Base-by-base conservation (phyloP, 352 stramenopile genomes). In the Phytophthora tentaculata region DNA sequence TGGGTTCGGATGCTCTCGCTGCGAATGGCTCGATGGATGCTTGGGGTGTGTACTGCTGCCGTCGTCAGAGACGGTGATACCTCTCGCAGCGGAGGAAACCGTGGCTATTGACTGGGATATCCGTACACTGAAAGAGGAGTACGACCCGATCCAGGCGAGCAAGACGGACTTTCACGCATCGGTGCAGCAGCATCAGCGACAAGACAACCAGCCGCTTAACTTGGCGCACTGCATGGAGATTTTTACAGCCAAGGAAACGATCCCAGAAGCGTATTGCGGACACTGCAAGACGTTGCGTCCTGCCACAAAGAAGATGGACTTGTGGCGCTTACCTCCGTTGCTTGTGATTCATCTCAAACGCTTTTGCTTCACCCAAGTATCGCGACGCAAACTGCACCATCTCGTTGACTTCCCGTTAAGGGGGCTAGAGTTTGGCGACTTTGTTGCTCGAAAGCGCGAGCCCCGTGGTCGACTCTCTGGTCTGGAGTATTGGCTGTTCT, bases 311-410 rank as follows among this genome's bases (percentile, higher is more conserved):
- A 96, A 95, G 35, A 98, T 99, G 87, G 96, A 98, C 67, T 73
- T 99, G 0, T 99, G 97, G 97, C 88, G 97, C 22, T 74, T 99
- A 43, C 98, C 98, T 32, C 97, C 97, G 0, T 73, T 99, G 47
- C 80, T 99, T 5, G 97, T 99, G n/a, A 98, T 99, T 59, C 98
- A 99, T 45, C 82, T 99, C n/a, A 99, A 99, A 74, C 92, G 98
- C 16, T 99, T 99, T 71, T 98, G 99, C 67, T 99, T 96, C 59
- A 99, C 96, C n/a, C 84, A 97, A 67, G 81, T 87, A 22, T 90
- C 83, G 12, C 82, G 92, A 22, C 81, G 96, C 63, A 99, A 99
- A 78, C 77, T 99, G 58, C 91, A 98, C 32, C 96, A 98, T 61
- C 83, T 98, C 9, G 97, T 99, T 32, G 83, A 98, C 35, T 99